Base-by-base conservation (phyloP, 1,284 basidiomycete species). In the Microbotryum lychnidis-dioicae region DNA sequence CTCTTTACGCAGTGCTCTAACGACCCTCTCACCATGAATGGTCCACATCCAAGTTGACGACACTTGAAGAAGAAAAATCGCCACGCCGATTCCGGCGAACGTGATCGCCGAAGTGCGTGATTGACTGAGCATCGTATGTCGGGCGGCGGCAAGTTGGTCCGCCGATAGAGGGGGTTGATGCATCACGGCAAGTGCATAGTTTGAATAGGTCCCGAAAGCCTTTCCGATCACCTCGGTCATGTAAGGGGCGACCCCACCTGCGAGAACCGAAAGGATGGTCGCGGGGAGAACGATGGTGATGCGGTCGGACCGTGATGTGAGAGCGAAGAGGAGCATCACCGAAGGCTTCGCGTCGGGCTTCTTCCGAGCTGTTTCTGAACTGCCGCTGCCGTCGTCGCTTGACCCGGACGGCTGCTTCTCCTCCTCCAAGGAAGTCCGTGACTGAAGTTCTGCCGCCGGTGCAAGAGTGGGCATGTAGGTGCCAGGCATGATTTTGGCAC, bases 161-260 rank as follows among this genome's bases (percentile, higher is more conserved):
- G 64, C 27, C 21, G 80, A 62, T 77, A 77, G 52, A 77, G 77
- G 63, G 73, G 76, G 56, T 0, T 47, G 25, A 4, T 65, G 58
- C 37, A 69, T 58, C 14, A 76, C 52, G 75, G 82, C 16, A 25
- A 50, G 52, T 20, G 73, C 77, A 78, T 77, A 84, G 6, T 71
- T 66, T 3, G 83, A 78, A 70, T 96, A 92, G 0, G 85, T 80
- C 69, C 88, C 82, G 77, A 97, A 96, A 6, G 86, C 84, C 57
- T 87, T 81, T 33, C 94, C 93, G 66, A 97, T 80, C 66, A 94
- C 83, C 57, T 84, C 81, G 7, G 94, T 93, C 91, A 97, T 97
- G 79, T 89, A 89, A 1, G 94, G 90, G 0, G 89, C 90, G 45
- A 97, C 80, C 45, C 85, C 82, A 50, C 91, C 89, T 0, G 85